Percentiles rank a stretch among this genome's conserved stretches.
These are phyloP conservation scores for Oryza glumipatula DNA, from an alignment of 176 grass and related monocot species.

Conservation along the genomic window DNA sequence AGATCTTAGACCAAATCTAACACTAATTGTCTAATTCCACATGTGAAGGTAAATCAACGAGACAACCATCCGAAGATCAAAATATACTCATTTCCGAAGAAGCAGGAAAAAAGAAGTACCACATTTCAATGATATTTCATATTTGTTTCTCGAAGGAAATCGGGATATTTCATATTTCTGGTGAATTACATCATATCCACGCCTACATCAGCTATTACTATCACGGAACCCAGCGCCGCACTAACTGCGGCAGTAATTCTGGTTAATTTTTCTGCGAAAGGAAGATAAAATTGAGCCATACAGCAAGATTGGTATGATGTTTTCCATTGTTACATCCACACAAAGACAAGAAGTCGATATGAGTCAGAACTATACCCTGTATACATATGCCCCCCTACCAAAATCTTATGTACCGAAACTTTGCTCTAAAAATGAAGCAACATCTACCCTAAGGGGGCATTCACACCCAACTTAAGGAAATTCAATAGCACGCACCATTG, in stretches of 20 bases:
- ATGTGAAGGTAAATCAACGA: background rate
- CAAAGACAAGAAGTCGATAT: constrained; percentile 28
- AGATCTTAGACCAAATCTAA: background rate
- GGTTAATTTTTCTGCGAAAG: background rate
- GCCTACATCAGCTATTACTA: background rate
- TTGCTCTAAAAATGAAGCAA: constrained; percentile 49
- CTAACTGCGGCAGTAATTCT: background rate
- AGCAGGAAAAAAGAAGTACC: too few relatives aligned
- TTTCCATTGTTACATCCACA: constrained; percentile 38
- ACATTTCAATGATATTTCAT: too few relatives aligned
- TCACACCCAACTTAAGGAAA: constrained; percentile 48
- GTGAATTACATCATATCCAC: background rate
- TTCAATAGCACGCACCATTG: constrained; percentile 13
- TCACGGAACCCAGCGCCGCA: background rate
- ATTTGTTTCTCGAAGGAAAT: background rate
- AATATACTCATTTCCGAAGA: background rate
- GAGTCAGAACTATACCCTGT: constrained; percentile 66
- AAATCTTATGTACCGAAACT: constrained; percentile 80
- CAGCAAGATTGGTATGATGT: constrained; percentile 40
- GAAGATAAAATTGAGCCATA: background rate
- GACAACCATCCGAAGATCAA: background rate
- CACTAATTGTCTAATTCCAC: background rate
- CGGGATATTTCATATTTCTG: background rate
- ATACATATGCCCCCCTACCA: constrained; percentile 53
- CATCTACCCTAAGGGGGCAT: constrained; percentile 39